Percentiles rank a stretch among this genome's conserved stretches.
These are phyloP conservation scores for Tolypocladium paradoxum DNA, from an alignment of 2,329 filamentous ascomycete genomes.

Conservation along the genomic window DNA sequence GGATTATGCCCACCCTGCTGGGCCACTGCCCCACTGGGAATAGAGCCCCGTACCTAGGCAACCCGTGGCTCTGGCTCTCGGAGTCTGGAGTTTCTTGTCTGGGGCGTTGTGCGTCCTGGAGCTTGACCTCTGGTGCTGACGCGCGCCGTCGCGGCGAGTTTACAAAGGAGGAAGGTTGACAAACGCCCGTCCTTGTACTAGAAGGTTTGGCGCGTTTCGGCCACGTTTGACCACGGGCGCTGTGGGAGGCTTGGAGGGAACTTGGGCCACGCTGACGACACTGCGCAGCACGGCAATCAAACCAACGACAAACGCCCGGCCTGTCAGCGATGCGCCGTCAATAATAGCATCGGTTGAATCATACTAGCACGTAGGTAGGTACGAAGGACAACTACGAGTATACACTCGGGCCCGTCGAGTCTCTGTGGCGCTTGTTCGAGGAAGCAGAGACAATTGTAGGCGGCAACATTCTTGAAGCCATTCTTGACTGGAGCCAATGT, in stretches of 20 bases:
- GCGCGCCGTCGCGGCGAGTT: not conserved
- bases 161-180: not conserved
- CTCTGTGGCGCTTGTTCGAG: not conserved
- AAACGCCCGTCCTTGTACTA: not conserved
- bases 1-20: not conserved
- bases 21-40: constrained; percentile 3
- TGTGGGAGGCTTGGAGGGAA: not conserved
- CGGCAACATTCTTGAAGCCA: not conserved
- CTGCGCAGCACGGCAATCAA: not conserved
- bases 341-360: not conserved
- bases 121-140: not conserved
- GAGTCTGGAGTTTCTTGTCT: not conserved
- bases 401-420: not conserved
- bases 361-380: too few species aligned
- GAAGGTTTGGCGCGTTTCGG: not conserved
- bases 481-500: not conserved
- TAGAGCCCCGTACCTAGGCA: too few species aligned
- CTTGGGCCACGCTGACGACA: not conserved
- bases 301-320: not conserved
- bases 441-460: not conserved
- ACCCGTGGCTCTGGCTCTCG: not conserved
- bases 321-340: not conserved
- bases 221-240: not conserved
- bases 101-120: not conserved
- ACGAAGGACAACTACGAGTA: too few species aligned